Evolutionary conservation across 805 yeast genomes (phyloP).

Genomic region (Blastobotrys americana): DNA sequence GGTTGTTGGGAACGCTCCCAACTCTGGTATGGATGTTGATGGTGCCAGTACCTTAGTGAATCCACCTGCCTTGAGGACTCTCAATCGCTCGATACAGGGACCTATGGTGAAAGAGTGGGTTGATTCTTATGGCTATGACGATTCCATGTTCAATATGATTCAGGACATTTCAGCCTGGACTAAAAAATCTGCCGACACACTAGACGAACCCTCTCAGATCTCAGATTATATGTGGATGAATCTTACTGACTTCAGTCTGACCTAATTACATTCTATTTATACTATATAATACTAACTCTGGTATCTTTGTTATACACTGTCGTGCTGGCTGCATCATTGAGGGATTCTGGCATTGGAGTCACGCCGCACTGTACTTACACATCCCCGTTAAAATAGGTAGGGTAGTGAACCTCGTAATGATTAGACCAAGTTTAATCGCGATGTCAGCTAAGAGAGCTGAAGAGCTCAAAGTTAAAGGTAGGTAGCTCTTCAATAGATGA

Average conservation of each 20-base stretch:
- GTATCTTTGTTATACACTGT: too few species aligned
- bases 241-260: conserved; percentile 14
- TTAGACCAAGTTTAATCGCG: too few species aligned
- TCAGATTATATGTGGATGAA: conserved; percentile 16
- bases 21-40: background rate
- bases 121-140: conserved; percentile 22
- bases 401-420: too few species aligned
- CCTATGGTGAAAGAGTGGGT: conserved; percentile 1
- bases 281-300: too few species aligned
- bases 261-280: too few species aligned
- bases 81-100: background rate
- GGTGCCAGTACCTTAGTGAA: background rate
- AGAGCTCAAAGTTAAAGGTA: conserved; percentile 10
- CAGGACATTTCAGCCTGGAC: conserved; percentile 27
- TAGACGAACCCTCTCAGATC: conserved; percentile 8
- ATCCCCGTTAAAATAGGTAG: too few species aligned
- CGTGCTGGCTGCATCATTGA: too few species aligned
- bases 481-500: background rate
- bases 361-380: too few species aligned
- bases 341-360: too few species aligned
- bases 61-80: background rate
- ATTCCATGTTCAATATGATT: conserved; percentile 24
- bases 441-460: conserved; percentile 4
- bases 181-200: conserved; percentile 9
- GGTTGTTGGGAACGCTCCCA: background rate